These are phyloP conservation scores for Penicillium corylophilum DNA, from an alignment of 2,329 filamentous ascomycete genomes.

Conservation along the genomic window DNA sequence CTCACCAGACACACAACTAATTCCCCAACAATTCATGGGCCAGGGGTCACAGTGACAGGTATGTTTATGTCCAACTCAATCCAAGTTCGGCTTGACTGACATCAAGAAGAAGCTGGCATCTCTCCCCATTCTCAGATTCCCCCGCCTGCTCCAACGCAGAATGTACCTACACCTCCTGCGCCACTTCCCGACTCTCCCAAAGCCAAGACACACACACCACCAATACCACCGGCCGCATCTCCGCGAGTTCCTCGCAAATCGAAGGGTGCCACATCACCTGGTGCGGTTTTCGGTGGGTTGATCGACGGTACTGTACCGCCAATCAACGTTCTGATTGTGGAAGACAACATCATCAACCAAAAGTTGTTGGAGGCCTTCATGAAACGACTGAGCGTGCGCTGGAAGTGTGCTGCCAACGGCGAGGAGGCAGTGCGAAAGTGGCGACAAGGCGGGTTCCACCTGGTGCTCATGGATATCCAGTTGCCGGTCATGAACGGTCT, in stretches of 20 bases:
- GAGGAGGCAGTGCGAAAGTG: conserved; percentile 91
- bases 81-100: conserved; percentile 4
- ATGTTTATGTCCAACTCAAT: conserved; percentile 8
- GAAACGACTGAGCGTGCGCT: conserved; percentile 90
- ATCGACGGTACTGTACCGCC: conserved; percentile 84
- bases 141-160: conserved; percentile 24
- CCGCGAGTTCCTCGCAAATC: conserved; percentile 44
- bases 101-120: conserved; percentile 25
- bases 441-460: conserved; percentile 86
- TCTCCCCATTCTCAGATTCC: conserved; percentile 29
- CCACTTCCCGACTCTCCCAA: conserved; percentile 39
- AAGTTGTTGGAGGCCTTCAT: conserved; percentile 92
- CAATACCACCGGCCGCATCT: conserved; percentile 45
- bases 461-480: conserved; percentile 98
- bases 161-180: conserved; percentile 35
- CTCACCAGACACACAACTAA: conserved; percentile 72
- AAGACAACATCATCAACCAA: conserved; percentile 98
- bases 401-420: conserved; percentile 96
- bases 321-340: conserved; percentile 95
- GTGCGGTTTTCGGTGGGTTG: conserved; percentile 56
- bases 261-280: conserved; percentile 34
- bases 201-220: conserved; percentile 35
- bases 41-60: conserved; percentile 46
- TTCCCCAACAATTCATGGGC: conserved; percentile 69
- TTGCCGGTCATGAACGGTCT: conserved; percentile 94